Conservation (phyloP, 495 filamentous ascomycete genomes). For the Friedmanniomyces endolithicus region DNA sequence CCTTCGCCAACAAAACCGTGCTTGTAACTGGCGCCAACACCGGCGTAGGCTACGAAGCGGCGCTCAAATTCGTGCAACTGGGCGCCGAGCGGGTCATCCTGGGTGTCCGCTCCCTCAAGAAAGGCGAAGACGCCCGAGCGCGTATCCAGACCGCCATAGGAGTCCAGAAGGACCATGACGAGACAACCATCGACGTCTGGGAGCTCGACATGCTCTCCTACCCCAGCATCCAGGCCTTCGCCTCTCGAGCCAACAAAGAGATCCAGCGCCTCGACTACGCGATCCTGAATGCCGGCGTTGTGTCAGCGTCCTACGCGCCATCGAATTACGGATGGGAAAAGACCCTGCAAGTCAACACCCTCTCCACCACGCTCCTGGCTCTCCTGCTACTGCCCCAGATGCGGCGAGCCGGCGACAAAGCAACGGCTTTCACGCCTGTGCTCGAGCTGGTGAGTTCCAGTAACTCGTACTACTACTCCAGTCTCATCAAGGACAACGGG, state of each 20-base stretch:
- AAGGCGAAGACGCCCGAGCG: constrained; percentile 14
- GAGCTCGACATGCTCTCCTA: constrained; percentile 21
- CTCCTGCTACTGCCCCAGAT: constrained; percentile 42
- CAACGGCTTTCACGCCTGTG: constrained; percentile 5
- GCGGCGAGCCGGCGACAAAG: constrained; percentile 3
- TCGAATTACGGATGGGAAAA: constrained; percentile 40
- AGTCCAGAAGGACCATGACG: background rate
- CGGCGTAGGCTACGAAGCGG: constrained; percentile 15
- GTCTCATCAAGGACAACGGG: constrained; percentile 1
- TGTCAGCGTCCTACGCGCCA: background rate
- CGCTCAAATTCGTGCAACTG: constrained; percentile 12
- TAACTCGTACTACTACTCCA: background rate
- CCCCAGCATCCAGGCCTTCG: constrained; percentile 21
- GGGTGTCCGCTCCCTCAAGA: constrained; percentile 9
- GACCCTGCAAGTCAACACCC: constrained; percentile 45
- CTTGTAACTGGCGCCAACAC: constrained; percentile 17
- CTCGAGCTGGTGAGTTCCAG: constrained; percentile 17
- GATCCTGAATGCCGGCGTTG: constrained; percentile 21
- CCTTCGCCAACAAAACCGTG: constrained; percentile 11
- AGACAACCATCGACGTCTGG: constrained; percentile 21
- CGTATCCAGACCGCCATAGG: constrained; percentile 1
- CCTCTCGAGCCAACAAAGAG: constrained; percentile 3
- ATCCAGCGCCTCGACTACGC: constrained; percentile 20
- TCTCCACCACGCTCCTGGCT: constrained; percentile 45
- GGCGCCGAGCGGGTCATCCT: constrained; percentile 11